Evolutionary conservation across 345 rosid genomes (phyloP).

Genomic region (Acer saccharum): DNA sequence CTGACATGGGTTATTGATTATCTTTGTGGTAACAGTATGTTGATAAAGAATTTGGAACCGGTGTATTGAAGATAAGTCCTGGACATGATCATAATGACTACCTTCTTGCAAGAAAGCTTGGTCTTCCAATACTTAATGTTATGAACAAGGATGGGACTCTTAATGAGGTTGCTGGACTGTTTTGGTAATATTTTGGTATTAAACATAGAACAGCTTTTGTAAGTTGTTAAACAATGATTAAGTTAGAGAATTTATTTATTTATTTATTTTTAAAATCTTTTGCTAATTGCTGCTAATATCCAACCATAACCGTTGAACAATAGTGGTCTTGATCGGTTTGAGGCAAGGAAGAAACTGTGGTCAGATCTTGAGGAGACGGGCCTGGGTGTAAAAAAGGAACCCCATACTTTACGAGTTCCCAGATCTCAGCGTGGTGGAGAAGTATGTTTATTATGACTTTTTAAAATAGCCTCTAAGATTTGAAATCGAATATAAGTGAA

Average conservation of each 20-base stretch:
- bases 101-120: constrained; percentile 92
- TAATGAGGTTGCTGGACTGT: constrained; percentile 94
- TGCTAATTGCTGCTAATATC: constrained; percentile 17
- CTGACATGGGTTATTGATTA: constrained; percentile 17
- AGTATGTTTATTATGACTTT: constrained; percentile 45
- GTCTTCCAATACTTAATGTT: constrained; percentile 93
- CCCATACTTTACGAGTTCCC: constrained; percentile 77
- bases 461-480: constrained; percentile 16
- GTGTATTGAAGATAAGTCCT: constrained; percentile 97
- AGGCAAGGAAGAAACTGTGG: constrained; percentile 88
- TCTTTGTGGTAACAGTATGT: constrained; percentile 66
- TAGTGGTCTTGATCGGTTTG: constrained; percentile 96
- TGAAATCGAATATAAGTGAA: constrained; percentile 2
- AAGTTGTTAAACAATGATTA: constrained; percentile 15
- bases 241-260: neutral
- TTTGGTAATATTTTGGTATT: constrained; percentile 49
- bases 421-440: constrained; percentile 99
- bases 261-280: constrained; percentile 10
- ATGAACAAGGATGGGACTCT: constrained; percentile 98
- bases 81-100: constrained; percentile 99
- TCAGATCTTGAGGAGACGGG: constrained; percentile 92
- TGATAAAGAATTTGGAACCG: constrained; percentile 98
- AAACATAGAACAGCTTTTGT: neutral
- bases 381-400: constrained; percentile 83
- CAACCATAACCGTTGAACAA: constrained; percentile 23